phyloP scores from a whole-genome alignment of 495 filamentous ascomycete species.

The Penicillium ochrochloron region DNA sequence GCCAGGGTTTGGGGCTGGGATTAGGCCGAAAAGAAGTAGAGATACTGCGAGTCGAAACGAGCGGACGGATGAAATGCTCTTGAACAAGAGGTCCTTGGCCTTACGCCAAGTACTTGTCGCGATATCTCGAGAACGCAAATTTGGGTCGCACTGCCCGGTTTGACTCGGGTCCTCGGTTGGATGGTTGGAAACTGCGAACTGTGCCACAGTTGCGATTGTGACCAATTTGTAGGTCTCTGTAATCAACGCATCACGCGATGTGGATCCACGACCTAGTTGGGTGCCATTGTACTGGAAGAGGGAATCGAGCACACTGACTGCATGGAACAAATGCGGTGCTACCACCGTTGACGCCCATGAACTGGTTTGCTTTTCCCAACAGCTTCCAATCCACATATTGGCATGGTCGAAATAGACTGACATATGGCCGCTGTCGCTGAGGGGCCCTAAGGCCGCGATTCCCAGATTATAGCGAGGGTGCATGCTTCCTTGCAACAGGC shows the following conservation, averaged over 20 bases:
- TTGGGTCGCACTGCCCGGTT: background rate
- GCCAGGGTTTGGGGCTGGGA: background rate
- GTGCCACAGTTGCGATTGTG: background rate
- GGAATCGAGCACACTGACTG: background rate
- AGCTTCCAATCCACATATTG: background rate
- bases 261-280: background rate
- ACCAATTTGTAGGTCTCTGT: background rate
- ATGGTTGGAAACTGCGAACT: background rate
- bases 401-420: background rate
- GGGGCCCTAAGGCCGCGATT: background rate
- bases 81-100: background rate
- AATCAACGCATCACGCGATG: background rate
- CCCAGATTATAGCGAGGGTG: background rate
- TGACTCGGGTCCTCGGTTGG: background rate
- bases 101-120: background rate
- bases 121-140: background rate
- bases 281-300: background rate
- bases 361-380: background rate
- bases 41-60: conserved; percentile 1
- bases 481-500: background rate
- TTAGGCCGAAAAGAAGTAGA: background rate
- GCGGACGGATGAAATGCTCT: background rate
- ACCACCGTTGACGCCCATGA: background rate
- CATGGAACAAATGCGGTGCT: background rate
- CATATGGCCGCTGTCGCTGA: background rate